Conservation (phyloP, 176 grass and related monocot genomes). For the Lolium multiflorum region DNA sequence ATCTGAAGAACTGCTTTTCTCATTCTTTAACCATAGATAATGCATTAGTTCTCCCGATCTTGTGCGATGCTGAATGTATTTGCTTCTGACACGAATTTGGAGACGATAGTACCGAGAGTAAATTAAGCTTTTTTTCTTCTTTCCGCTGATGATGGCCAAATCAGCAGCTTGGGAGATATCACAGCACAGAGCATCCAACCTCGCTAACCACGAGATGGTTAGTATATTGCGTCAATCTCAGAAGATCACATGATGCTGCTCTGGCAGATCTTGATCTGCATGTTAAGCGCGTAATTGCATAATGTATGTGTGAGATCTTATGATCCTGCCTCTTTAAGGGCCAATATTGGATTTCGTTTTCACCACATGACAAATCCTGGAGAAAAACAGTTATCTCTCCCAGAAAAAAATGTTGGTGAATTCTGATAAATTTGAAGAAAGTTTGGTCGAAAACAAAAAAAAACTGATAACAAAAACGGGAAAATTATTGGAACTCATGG, state of each 20-base stretch:
- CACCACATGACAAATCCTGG: not conserved
- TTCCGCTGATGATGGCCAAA: not conserved
- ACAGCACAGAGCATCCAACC: not conserved
- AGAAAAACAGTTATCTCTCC: not conserved
- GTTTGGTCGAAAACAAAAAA: too few species aligned
- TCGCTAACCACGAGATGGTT: not conserved
- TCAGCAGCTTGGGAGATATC: not conserved
- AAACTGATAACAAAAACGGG: too few species aligned
- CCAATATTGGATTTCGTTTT: not conserved
- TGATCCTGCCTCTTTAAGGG: not conserved
- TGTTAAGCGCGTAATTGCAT: not conserved
- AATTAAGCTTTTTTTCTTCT: not conserved
- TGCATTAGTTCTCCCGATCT: not conserved
- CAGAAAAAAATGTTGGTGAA: not conserved
- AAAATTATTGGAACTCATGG: too few species aligned
- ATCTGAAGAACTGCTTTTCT: not conserved
- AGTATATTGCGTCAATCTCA: not conserved
- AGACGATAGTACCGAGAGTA: not conserved
- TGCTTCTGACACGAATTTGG: not conserved
- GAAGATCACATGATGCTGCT: not conserved
- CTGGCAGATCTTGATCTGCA: not conserved
- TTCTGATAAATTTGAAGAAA: not conserved
- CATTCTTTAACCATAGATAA: not conserved
- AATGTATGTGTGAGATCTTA: not conserved
- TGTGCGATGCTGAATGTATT: not conserved